Evolutionary conservation across 345 rosid species (phyloP), one percentile per base, ranked within the genome.

Genomic region (Populus ilicifolia): DNA sequence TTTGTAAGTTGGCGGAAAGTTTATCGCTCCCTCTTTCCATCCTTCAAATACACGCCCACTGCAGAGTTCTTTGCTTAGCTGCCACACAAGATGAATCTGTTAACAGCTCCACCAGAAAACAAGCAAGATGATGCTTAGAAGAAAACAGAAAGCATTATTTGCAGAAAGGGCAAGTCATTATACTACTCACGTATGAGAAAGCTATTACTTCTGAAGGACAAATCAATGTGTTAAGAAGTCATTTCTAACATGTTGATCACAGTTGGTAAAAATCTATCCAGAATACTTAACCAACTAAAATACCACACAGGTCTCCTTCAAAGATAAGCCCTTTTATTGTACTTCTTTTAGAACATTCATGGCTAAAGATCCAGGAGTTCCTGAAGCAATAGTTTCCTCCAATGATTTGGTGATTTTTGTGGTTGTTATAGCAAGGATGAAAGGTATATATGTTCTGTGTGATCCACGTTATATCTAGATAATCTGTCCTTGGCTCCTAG

Each of bases 1-100:
- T 62, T 96, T 96, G 84, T 96, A 96, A 20, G 99, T 94, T 11
- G 98, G 99, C 35, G 99, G 92, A 78, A 96, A 96, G 73, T 85
- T 78, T 79, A 94, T 92, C 5, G 70, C 33, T 25, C 99, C 99
- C 84, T 96, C 99, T 75, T 67, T 89, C 99, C 99, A 96, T 83
- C 97, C 98, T 39, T 89, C 90, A 68, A 96, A 96, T 25, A 90
- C 97, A 84, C 79, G 97, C 5, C 98, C 99, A 25, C 81, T 80
- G 59, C 82, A 75, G 54, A 96, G 85, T 84, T 91, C 99, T 84
- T 86, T 87, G 82, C 77, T 87, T 74, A 96, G 86, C 99, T 96
- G 90, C 83, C 62, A 48, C 17, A 75, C 20, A 52, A 30, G 62
- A 77, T 54, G 44, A 36, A 52, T 75, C 67, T 14, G 54, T 66